These are phyloP conservation scores for Pythium chondricola DNA, from an alignment of 352 stramenopile genomes.

Conservation along the genomic window DNA sequence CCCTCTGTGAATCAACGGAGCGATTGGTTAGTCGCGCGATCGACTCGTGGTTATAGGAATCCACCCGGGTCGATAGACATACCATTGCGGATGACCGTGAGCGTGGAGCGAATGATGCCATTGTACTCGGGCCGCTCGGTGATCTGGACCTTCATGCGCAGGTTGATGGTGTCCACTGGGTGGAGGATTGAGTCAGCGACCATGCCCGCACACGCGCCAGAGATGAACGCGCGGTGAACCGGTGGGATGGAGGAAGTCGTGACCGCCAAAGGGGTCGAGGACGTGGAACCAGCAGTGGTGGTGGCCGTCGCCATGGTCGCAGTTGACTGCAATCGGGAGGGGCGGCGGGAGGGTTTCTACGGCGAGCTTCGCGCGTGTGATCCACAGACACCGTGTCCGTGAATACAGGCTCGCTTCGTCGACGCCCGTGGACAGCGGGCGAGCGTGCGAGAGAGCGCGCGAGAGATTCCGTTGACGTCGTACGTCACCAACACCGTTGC, in stretches of 20 bases:
- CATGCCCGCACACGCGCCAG: constrained; percentile 60
- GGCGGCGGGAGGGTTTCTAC: neutral
- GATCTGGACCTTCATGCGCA: constrained; percentile 79
- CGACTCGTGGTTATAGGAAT: too few species aligned
- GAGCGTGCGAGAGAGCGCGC: neutral
- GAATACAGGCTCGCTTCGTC: neutral
- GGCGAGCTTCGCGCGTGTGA: too few species aligned
- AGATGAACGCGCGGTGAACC: constrained; percentile 53
- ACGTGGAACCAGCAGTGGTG: neutral
- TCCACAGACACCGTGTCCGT: neutral
- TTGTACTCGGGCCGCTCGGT: constrained; percentile 47
- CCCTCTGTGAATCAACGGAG: too few species aligned
- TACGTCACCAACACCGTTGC: neutral
- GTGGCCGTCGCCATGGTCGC: neutral
- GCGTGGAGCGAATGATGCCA: constrained; percentile 45
- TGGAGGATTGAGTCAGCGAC: constrained; percentile 74
- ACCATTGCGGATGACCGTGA: constrained; percentile 61
- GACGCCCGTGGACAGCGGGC: neutral
- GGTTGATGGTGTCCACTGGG: constrained; percentile 76
- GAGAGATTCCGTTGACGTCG: neutral
- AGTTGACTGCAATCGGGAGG: neutral
- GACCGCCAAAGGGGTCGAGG: constrained; percentile 7
- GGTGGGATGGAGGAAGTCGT: constrained; percentile 27
- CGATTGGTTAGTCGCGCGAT: too few species aligned
- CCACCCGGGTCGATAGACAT: too few species aligned